Conservation (phyloP, 1,284 basidiomycete genomes). For the Tilletia setariae region DNA sequence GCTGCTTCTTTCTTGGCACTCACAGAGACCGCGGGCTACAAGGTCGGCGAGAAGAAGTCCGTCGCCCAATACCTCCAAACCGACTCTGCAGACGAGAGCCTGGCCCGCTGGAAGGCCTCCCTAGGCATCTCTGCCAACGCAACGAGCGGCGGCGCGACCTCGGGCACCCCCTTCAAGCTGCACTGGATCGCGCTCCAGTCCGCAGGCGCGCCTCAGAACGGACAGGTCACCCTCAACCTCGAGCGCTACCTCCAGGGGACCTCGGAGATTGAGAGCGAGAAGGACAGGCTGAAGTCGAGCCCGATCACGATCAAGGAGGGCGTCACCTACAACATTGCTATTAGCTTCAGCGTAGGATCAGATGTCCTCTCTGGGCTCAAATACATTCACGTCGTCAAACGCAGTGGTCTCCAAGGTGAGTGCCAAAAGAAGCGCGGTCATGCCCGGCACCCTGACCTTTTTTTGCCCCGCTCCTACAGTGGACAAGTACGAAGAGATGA, state of each 20-base stretch:
- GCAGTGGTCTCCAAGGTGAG: constrained; percentile 61
- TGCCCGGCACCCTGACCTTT: too few relatives aligned
- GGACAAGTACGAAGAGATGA: constrained; percentile 83
- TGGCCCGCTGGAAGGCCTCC: constrained; percentile 80
- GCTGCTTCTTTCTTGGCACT: background rate
- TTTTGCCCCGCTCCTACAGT: constrained; percentile 58
- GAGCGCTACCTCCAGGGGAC: constrained; percentile 51
- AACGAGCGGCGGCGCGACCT: constrained; percentile 44
- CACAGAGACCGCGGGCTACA: constrained; percentile 53
- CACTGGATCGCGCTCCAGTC: constrained; percentile 11
- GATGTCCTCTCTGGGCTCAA: constrained; percentile 79
- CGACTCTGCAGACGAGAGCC: constrained; percentile 78
- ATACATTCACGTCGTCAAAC: constrained; percentile 74
- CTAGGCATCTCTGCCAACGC: constrained; percentile 68
- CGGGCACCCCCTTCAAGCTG: background rate
- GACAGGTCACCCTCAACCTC: constrained; percentile 53
- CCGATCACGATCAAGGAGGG: constrained; percentile 65
- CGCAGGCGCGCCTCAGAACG: background rate
- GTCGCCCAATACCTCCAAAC: constrained; percentile 62
- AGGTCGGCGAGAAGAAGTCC: constrained; percentile 56
- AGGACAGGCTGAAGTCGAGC: constrained; percentile 59
- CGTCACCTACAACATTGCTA: constrained; percentile 71
- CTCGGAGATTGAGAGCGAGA: constrained; percentile 37
- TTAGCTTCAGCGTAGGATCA: constrained; percentile 71
- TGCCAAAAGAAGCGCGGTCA: background rate